Evolutionary conservation across 495 filamentous ascomycete genomes (phyloP).

Genomic region (Daldinia vernicosa): DNA sequence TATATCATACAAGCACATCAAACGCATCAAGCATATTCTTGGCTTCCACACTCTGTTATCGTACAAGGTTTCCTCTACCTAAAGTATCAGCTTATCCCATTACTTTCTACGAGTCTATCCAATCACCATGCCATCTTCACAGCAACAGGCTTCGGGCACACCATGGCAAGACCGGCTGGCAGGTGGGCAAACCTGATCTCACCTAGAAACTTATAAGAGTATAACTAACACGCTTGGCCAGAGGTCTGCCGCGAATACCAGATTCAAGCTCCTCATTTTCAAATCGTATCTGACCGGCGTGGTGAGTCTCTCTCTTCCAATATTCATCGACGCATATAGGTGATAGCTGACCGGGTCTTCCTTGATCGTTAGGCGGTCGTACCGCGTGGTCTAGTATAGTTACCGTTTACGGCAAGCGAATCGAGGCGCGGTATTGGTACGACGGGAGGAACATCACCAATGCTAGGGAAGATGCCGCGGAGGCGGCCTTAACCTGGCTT

Average conservation of each 20-base stretch:
- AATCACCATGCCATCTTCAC: conserved; percentile 42
- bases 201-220: conserved; percentile 2
- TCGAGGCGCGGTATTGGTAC: conserved; percentile 86
- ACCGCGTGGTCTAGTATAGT: conserved; percentile 89
- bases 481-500: conserved; percentile 69
- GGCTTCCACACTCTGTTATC: neutral
- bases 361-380: conserved; percentile 70
- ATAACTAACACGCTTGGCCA: conserved; percentile 47
- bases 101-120: conserved; percentile 22
- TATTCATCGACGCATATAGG: conserved; percentile 4
- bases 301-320: conserved; percentile 59
- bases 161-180: conserved; percentile 51
- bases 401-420: conserved; percentile 61
- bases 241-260: conserved; percentile 68
- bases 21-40: neutral
- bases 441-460: conserved; percentile 87
- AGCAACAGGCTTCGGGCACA: conserved; percentile 35
- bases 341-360: conserved; percentile 19
- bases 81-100: conserved; percentile 23
- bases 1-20: conserved; percentile 19
- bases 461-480: conserved; percentile 89
- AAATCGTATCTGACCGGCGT: conserved; percentile 80
- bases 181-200: conserved; percentile 39
- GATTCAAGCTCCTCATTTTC: conserved; percentile 67
- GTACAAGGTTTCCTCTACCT: neutral